phyloP scores from a whole-genome alignment of 306 rosid genomes.

The Dalbergia cochinchinensis region DNA sequence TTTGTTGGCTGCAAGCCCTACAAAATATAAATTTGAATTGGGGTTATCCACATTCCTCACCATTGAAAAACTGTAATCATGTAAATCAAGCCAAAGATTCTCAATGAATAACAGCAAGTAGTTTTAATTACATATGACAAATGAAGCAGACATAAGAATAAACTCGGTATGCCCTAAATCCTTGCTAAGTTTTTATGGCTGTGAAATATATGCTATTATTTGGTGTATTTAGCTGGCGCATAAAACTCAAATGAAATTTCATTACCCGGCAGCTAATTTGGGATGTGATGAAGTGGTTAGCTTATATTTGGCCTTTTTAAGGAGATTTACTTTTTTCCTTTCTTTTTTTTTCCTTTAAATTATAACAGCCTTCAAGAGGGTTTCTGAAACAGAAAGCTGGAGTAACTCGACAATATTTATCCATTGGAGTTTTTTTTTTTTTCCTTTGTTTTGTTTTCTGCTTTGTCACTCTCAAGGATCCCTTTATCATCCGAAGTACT shows the following conservation, averaged over 20 bases:
- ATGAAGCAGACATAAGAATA: background rate
- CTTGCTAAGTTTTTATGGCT: background rate
- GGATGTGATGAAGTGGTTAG: background rate
- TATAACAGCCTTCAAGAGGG: background rate
- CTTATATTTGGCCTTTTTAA: background rate
- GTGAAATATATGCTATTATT: constrained; percentile 13
- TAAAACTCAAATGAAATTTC: background rate
- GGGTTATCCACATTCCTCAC: constrained; percentile 13
- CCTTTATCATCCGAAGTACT: background rate
- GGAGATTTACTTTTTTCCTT: background rate
- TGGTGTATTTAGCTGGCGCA: background rate
- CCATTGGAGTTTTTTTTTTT: background rate
- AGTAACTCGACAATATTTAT: background rate
- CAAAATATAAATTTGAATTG: constrained; percentile 43
- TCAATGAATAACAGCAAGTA: constrained; percentile 10
- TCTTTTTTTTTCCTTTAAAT: too few species aligned
- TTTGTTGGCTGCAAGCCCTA: constrained; percentile 92
- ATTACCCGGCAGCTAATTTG: too few species aligned
- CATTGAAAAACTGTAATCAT: constrained; percentile 2
- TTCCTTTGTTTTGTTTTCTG: background rate
- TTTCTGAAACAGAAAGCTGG: background rate
- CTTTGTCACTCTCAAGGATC: background rate
- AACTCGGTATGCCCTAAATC: background rate
- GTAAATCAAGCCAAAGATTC: constrained; percentile 33
- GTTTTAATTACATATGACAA: constrained; percentile 16